These are phyloP conservation scores for Boechera stricta DNA, from an alignment of 345 rosid species.

Conservation along the genomic window DNA sequence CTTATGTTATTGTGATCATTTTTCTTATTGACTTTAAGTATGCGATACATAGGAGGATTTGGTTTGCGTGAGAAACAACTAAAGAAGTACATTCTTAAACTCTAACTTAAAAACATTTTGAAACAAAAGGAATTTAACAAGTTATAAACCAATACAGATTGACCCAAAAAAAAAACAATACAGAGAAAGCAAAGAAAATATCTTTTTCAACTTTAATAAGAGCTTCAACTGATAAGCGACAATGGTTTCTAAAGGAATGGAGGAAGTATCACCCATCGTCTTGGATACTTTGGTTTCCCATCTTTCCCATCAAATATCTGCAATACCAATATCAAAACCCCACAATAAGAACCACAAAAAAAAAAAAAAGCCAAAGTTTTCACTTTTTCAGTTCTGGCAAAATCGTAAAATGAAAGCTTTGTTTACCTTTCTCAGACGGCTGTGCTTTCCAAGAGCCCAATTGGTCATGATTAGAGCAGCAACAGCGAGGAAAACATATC, in stretches of 20 bases:
- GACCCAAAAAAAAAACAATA: neutral
- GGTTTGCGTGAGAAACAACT: constrained; percentile 22
- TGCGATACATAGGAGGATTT: constrained; percentile 26
- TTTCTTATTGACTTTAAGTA: neutral
- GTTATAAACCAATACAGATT: constrained; percentile 19
- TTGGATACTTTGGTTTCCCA: constrained; percentile 87
- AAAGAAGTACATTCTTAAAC: constrained; percentile 30
- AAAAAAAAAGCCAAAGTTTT: neutral
- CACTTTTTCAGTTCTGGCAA: neutral
- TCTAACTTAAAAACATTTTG: constrained; percentile 23
- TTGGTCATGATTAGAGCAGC: constrained; percentile 90
- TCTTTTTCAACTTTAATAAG: constrained; percentile 18
- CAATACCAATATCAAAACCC: constrained; percentile 18
- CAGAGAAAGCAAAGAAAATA: constrained; percentile 30
- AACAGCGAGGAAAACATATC: constrained; percentile 80
- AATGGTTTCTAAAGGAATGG: constrained; percentile 77
- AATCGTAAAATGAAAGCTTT: neutral
- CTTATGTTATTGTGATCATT: neutral
- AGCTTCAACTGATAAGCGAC: constrained; percentile 16
- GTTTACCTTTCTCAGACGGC: constrained; percentile 90
- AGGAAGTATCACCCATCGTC: constrained; percentile 94
- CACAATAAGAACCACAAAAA: constrained; percentile 3
- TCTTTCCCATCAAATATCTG: constrained; percentile 97
- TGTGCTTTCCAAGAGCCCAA: constrained; percentile 98
- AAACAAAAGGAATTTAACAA: constrained; percentile 13